Evolutionary conservation across 2,329 filamentous ascomycete genomes (phyloP), one percentile per base, ranked within the genome.

Genomic region (Colletotrichum karsti): DNA sequence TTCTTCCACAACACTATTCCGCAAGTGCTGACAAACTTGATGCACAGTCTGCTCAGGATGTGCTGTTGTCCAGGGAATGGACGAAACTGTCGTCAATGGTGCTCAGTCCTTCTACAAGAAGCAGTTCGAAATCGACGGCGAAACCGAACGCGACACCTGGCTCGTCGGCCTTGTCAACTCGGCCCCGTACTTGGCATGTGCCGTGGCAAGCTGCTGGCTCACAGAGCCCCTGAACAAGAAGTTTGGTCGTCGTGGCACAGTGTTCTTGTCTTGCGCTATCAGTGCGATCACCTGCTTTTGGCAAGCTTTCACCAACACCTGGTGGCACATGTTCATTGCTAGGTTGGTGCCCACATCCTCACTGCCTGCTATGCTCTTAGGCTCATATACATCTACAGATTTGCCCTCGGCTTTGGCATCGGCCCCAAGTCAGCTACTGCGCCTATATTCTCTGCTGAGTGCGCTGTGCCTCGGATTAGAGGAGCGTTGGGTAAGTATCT

Each of bases 361-460:
- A 30, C 5, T 30, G 28, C 6, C 5, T 30, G 28, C 28, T n/a
- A n/a, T n/a, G n/a, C n/a, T n/a, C 28, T 30, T 30, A 5, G 86
- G 84, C 88, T 91, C n/a, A 63, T 93, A 82, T 91, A 94, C 73
- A 85, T 92, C 58, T 89, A 91, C 6, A 87, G 92, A 12, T 92
- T 94, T 74, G 80, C 85, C 22, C 84, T 94, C 22, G 92, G 92
- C 0, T 85, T 94, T 24, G 91, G 90, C 2, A 91, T 93, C 60
- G 91, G 91, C 0, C 87, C 90, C 20, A 93, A 93, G 76, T 88
- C 88, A 1, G 89, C 90, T 0, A 93, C 91, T 0, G 90, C 91
- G 5, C 81, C 91, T 0, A 88, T 93, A 37, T 92, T 92, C 70
- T 89, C 90, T 1, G 91, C 91, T 3, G 91, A 93, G 76, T 90